Evolutionary conservation across 2,329 filamentous ascomycete genomes (phyloP).

Genomic region (Penicillium crustosum): DNA sequence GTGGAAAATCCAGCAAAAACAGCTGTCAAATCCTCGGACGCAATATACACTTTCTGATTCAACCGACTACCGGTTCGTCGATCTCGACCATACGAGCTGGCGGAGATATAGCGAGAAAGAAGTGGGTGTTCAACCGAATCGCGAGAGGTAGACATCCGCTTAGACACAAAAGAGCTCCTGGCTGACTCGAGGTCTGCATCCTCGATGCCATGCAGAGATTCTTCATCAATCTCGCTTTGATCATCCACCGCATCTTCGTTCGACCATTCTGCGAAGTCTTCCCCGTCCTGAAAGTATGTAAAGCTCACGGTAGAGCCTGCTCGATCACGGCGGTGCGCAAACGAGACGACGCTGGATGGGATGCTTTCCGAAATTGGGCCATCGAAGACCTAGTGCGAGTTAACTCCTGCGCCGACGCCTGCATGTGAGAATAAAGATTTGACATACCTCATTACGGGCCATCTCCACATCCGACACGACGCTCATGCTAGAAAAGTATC

Average conservation of each 20-base stretch:
- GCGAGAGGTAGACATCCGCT: slow-evolving; percentile 39
- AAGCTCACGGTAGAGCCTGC: slow-evolving; percentile 87
- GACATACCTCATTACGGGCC: slow-evolving; percentile 84
- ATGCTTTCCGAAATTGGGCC: slow-evolving; percentile 93
- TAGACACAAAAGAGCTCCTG: slow-evolving; percentile 33
- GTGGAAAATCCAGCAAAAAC: slow-evolving; percentile 90
- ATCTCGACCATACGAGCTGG: slow-evolving; percentile 65
- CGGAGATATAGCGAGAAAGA: slow-evolving; percentile 70
- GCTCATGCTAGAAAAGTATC: slow-evolving; percentile 54
- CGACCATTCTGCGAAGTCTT: slow-evolving; percentile 56
- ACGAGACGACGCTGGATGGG: slow-evolving; percentile 90
- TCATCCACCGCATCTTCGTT: slow-evolving; percentile 51
- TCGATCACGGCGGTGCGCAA: slow-evolving; percentile 77
- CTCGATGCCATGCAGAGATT: slow-evolving; percentile 41
- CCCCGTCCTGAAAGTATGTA: slow-evolving; percentile 75
- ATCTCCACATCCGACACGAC: slow-evolving; percentile 97
- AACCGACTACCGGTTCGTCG: slow-evolving; percentile 61
- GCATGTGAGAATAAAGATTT: not conserved
- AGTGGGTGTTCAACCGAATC: slow-evolving; percentile 58
- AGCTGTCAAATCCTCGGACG: slow-evolving; percentile 90
- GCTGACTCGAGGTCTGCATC: slow-evolving; percentile 40
- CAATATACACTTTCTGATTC: slow-evolving; percentile 90
- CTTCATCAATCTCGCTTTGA: slow-evolving; percentile 46
- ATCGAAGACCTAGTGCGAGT: slow-evolving; percentile 65
- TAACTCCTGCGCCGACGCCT: slow-evolving; percentile 2